Base-by-base conservation (phyloP, 2,329 filamentous ascomycete species). In the Claviceps sp. region DNA sequence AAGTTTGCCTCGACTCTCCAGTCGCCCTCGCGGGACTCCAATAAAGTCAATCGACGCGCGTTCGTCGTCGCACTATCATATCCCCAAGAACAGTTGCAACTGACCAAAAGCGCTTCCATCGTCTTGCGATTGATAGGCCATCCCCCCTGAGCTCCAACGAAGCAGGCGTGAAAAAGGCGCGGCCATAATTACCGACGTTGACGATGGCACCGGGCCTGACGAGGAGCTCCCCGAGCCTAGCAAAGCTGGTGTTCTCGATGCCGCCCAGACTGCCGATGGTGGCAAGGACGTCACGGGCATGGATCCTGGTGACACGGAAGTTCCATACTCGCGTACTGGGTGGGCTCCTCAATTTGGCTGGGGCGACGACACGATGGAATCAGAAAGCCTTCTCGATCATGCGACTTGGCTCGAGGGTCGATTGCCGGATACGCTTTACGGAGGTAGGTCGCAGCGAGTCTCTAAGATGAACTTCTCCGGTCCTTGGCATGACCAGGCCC, bases 331-430 rank as follows among this genome's bases (percentile, higher is more conserved):
- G 38, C 67, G 70, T 20, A 88, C 89, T 5, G 93, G 93, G 49
- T 97, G 93, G 93, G 83, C 87, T 14, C 93, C 93, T 42, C 81
- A 81, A 56, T 89, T 96, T 64, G 89, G 89, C 59, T 82, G 81
- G 72, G 79, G 79, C 2, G 66, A 63, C n/a, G 72, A 75, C 42
- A 66, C 73, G 43, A 69, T 70, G n/a, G 73, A 79, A 34, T 76
- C 73, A 13, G 82, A 85, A 53, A 89, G 81, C 54, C 66, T 95
- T 62, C 75, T 93, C 41, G 90, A 98, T 63, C 90, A 96, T 65
- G 81, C 89, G 61, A 95, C 89, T 1, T 87, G 84, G 72, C 67
- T 97, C 24, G 94, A 98, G 65, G 78, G 82, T 54, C 84, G 84
- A 66, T 70, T 98, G 38, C 82, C 91, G 43, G 90, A 97, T 64